These are phyloP conservation scores for Ogataea trehaloabstinens DNA, from an alignment of 805 yeast genomes.

Conservation along the genomic window DNA sequence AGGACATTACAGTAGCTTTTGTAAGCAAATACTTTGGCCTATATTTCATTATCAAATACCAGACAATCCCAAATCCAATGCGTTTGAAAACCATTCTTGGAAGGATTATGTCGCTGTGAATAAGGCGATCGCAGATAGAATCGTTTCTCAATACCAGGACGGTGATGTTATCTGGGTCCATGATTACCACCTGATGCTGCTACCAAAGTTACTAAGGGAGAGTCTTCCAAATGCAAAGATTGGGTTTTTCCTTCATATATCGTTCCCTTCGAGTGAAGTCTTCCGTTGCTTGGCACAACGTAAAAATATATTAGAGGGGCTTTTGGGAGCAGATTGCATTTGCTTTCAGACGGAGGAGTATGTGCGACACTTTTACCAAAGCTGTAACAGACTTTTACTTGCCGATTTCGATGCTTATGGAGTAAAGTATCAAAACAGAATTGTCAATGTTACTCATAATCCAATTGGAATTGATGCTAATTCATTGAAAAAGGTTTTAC, in stretches of 20 bases:
- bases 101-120: constrained; percentile 74
- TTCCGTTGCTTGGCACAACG: constrained; percentile 93
- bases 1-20: constrained; percentile 88
- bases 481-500: constrained; percentile 45
- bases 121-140: constrained; percentile 73
- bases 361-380: constrained; percentile 89
- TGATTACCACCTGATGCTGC: constrained; percentile 86
- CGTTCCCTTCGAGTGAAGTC: constrained; percentile 94
- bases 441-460: constrained; percentile 53
- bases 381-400: constrained; percentile 77
- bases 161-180: constrained; percentile 90
- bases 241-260: constrained; percentile 88
- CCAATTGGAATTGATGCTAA: constrained; percentile 81
- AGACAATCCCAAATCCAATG: constrained; percentile 89
- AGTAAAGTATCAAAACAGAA: constrained; percentile 57
- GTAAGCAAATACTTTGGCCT: constrained; percentile 96
- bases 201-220: constrained; percentile 80
- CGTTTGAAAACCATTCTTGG: constrained; percentile 96
- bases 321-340: constrained; percentile 84
- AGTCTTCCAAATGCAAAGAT: constrained; percentile 78
- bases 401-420: constrained; percentile 74
- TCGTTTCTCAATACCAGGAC: constrained; percentile 62
- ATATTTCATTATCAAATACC: constrained; percentile 92
- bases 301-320: constrained; percentile 69
- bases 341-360: constrained; percentile 92